Base-by-base conservation (phyloP, 2,329 filamentous ascomycete species). In the Phoma sp. region DNA sequence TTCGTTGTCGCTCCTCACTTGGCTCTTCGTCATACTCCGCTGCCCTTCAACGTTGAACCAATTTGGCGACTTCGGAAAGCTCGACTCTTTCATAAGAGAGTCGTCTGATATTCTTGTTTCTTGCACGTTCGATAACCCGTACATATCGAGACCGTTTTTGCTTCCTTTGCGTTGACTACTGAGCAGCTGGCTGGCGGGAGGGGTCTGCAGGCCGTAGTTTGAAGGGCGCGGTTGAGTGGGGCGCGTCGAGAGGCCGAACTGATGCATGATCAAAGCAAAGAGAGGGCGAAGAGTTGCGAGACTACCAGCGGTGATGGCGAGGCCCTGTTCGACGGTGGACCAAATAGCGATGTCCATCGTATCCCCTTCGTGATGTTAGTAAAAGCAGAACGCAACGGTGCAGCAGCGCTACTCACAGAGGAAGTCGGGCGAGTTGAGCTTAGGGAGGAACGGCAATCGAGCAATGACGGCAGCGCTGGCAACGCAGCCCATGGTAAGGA, bases 401-500 rank as follows among this genome's bases (percentile, higher is more conserved):
- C 6, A 6, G 4, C 21, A 10, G 31, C 24, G 4, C 15, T 12
- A 50, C 61, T 51, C 64, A 70, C 69, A 74, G 12, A 75, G 65
- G 48, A 74, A 74, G 53, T 75, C 73, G 0, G 64, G 61, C 0
- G 61, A 62, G 21, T 64, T 64, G 35, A 75, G 70, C 19, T 67
- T 61, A 7, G 59, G 43, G 17, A 75, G 36, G 43, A 67, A 74
- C 1, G 72, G 68, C 4, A 70, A 39, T 8, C 73, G 65, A 1
- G 67, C 72, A 29, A 74, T 64, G 24, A 74, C 69, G 6, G 72
- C 73, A 10, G 70, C 65, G 35, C 71, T 74, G 37, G 73, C 73
- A 50, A 84, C 70, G 57, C 81, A 76, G 3, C 80, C 82, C 71
- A 84, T 77, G 38, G 80, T 76, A 6, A 85, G 70, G 31, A 85